These are phyloP conservation scores for Daldinia concentrica DNA, from an alignment of 495 filamentous ascomycete genomes.

Conservation along the genomic window DNA sequence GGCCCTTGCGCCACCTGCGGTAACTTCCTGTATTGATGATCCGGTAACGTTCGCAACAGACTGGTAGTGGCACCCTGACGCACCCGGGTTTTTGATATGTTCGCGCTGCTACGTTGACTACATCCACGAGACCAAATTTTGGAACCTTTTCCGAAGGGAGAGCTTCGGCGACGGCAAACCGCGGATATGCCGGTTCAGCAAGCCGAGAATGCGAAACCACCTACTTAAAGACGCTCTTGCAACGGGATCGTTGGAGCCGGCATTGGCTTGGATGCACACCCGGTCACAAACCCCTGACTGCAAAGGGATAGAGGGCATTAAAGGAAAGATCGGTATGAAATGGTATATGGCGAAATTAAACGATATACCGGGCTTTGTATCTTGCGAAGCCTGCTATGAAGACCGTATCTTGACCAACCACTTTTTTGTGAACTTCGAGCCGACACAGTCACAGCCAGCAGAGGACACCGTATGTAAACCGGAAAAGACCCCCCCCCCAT, in stretches of 20 bases:
- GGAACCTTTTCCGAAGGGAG: constrained; percentile 11
- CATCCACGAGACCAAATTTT: constrained; percentile 24
- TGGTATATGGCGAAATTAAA: constrained; percentile 29
- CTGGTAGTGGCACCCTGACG: constrained; percentile 41
- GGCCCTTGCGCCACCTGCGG: constrained; percentile 1
- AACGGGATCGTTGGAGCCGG: not conserved
- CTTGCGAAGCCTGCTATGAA: constrained; percentile 52
- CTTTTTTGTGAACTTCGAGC: constrained; percentile 43
- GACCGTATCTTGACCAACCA: constrained; percentile 46
- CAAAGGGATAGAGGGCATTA: constrained; percentile 35
- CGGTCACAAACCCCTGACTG: constrained; percentile 37
- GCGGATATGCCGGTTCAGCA: constrained; percentile 36
- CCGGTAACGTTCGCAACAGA: constrained; percentile 30
- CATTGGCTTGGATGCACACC: constrained; percentile 27
- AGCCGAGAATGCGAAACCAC: constrained; percentile 27
- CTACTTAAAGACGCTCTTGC: constrained; percentile 11
- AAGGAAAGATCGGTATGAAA: constrained; percentile 18
- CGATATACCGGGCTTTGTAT: constrained; percentile 45
- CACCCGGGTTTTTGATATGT: constrained; percentile 40
- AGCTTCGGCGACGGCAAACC: constrained; percentile 11
- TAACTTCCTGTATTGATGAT: constrained; percentile 35
- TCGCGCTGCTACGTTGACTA: constrained; percentile 44
- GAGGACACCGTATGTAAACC: constrained; percentile 26
- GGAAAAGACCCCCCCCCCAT: not conserved
- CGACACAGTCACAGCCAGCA: constrained; percentile 36